Evolutionary conservation across 208 protist genomes (phyloP), one percentile per base, ranked within the genome.

Genomic region (Leishmania aethiopica): DNA sequence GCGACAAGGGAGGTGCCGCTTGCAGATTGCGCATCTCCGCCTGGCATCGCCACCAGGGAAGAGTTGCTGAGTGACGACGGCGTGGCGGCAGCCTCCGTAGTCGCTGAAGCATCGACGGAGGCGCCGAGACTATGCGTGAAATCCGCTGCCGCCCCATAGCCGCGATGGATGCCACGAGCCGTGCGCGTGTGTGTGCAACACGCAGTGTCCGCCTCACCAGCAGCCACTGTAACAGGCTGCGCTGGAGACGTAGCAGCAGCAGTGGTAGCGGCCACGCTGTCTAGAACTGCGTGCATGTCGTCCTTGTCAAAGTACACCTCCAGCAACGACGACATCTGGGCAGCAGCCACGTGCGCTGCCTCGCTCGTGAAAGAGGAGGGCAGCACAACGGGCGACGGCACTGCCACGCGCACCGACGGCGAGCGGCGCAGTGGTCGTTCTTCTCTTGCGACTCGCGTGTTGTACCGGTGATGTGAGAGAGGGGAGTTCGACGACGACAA

Each of bases 271-370:
- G 75, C 80, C 11, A 76, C 80, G 45, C 80, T 84, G 13, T 62
- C 80, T 37, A 79, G 64, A 15, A 80, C 80, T 19, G 80, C 62
- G n/a, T 25, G 75, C 80, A 76, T 81, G 40, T 80, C 71, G 42
- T 85, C 81, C 37, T 64, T 77, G 51, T 80, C 81, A 37, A 85
- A 81, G 49, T 51, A 85, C 17, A 64, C 19, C 51, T 78, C 81
- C n/a, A 81, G 51, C 53, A 53, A 13, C 45, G 77, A 32, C 10
- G 82, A 79, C 62, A 64, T 60, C 25, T 60, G 78, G 8, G 47
- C 77, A 15, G 75, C 59, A 3, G 76, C 62, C 77, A 62, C 62
- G 45, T 35, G 45, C 40, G 72, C 78, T 42, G 72, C 72, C 60
- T 82, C 82, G 40, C 53, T 70, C 25, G 77, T 79, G 42, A 69